Conservation (phyloP, 75 land plant species). For the Cunninghamia lanceolata region DNA sequence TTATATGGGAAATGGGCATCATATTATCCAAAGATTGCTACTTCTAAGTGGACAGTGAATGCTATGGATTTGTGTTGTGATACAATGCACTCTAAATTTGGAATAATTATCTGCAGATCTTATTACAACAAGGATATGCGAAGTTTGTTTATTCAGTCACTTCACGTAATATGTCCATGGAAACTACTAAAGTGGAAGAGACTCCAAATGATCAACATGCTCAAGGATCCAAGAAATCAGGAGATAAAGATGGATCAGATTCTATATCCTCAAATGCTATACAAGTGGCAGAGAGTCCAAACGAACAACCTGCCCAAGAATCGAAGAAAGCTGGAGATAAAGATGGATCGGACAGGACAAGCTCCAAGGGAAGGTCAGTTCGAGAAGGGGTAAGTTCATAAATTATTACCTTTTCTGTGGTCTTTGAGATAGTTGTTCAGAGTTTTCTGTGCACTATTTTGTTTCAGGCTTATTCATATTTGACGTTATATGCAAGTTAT, state of each 20-base stretch:
- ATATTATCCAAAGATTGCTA: neutral
- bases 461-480: neutral
- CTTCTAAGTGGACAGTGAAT: neutral
- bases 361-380: neutral
- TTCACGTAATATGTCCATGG: neutral
- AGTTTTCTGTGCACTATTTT: neutral
- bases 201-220: neutral
- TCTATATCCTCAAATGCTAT: neutral
- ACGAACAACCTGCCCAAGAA: neutral
- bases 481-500: neutral
- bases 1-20: neutral
- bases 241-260: neutral
- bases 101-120: neutral
- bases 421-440: neutral
- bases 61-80: neutral
- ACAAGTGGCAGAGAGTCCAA: neutral
- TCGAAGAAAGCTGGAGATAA: neutral
- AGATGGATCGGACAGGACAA: neutral
- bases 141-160: neutral
- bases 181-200: neutral
- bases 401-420: neutral
- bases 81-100: neutral
- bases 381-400: constrained; percentile 7
- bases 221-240: neutral
- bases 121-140: neutral